phyloP scores from a whole-genome alignment of 2,329 filamentous ascomycete genomes.

The Botrytis pseudocinerea region DNA sequence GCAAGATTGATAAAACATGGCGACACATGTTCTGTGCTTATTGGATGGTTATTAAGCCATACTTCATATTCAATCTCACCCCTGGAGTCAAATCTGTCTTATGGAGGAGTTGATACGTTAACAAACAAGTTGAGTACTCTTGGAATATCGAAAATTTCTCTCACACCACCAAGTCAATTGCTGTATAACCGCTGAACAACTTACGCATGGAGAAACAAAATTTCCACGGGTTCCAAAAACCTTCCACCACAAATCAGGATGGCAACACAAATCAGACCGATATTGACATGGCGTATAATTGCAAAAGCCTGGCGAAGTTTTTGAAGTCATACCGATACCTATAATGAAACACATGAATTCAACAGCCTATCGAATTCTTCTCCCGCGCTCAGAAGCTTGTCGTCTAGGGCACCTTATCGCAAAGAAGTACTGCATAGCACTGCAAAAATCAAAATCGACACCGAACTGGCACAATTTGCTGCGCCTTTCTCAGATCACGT shows the following conservation, averaged over 20 bases:
- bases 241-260: not conserved
- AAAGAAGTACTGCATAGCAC: not conserved
- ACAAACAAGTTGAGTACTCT: not conserved
- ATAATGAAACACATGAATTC: not conserved
- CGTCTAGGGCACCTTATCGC: not conserved
- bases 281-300: not conserved
- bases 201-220: not conserved
- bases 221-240: not conserved
- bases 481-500: conserved; percentile 13
- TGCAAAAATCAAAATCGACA: not conserved
- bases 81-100: not conserved
- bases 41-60: not conserved
- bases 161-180: not conserved
- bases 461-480: conserved; percentile 1
- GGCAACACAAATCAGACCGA: not conserved
- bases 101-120: not conserved
- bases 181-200: not conserved
- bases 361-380: not conserved
- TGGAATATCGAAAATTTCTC: not conserved
- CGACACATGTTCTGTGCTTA: conserved; percentile 4
- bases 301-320: not conserved
- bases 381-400: not conserved
- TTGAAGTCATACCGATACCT: not conserved
- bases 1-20: not conserved
- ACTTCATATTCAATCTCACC: not conserved